phyloP scores from a whole-genome alignment of 176 grass and related monocot species.

The Eragrostis nindensis region DNA sequence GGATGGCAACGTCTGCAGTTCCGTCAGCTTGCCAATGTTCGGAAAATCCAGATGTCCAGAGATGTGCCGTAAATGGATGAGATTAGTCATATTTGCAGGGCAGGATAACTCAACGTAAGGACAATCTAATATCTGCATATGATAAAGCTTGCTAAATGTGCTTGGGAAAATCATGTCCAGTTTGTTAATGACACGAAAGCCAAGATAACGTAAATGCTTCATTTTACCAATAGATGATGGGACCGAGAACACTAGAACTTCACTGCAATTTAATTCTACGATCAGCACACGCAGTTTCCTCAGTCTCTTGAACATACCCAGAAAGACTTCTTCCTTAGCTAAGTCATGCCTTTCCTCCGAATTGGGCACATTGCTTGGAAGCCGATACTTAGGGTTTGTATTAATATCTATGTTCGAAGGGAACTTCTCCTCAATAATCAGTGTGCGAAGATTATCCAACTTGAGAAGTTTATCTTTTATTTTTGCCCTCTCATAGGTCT shows the following conservation, averaged over 20 bases:
- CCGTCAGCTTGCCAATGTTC: neutral
- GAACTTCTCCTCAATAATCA: neutral
- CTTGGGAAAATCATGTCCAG: slow-evolving; percentile 1
- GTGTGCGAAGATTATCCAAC: neutral
- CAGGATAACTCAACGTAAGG: too few relatives aligned
- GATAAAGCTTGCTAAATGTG: slow-evolving; percentile 38
- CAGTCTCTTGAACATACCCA: neutral
- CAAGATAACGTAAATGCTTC: slow-evolving; percentile 43
- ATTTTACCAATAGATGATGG: slow-evolving; percentile 27
- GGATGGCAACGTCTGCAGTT: neutral
- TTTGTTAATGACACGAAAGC: accelerated
- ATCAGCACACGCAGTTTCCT: slow-evolving; percentile 23
- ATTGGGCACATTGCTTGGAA: too few relatives aligned
- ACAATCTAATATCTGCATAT: slow-evolving; percentile 29
- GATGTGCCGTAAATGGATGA: neutral
- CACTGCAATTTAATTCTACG: neutral
- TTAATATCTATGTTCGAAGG: too few relatives aligned
- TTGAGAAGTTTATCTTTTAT: neutral
- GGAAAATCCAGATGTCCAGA: accelerated
- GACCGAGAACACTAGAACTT: neutral
- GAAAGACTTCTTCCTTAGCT: neutral
- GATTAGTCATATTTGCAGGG: neutral
- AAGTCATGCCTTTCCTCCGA: too few relatives aligned
- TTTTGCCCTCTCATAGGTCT: neutral
- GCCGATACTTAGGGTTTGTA: too few relatives aligned